Percentiles rank a stretch among this genome's conserved stretches.
These are phyloP conservation scores for Aspergillus sp. DNA, from an alignment of 2,329 filamentous ascomycete genomes.

Conservation along the genomic window DNA sequence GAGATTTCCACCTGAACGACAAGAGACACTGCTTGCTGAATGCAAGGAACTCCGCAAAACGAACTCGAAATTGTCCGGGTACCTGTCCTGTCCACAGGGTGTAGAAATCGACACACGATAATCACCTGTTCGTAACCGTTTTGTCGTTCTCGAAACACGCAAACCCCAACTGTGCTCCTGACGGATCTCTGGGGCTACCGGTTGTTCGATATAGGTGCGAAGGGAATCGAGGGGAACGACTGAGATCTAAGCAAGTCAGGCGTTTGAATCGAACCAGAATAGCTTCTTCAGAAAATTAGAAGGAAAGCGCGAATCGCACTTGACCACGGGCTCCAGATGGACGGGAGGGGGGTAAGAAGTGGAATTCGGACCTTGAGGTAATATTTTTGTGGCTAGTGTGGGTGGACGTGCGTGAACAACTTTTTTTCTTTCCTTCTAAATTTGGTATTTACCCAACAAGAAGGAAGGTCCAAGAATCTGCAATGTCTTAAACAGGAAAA, in stretches of 20 bases:
- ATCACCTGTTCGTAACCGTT: background rate
- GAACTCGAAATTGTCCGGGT: background rate
- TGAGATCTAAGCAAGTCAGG: too few relatives aligned
- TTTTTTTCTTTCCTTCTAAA: background rate
- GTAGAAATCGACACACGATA: background rate
- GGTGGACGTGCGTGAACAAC: background rate
- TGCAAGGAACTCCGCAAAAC: background rate
- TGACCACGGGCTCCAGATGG: background rate
- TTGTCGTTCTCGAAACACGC: background rate
- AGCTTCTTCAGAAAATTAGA: background rate
- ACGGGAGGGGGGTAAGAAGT: background rate
- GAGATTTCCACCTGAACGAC: background rate
- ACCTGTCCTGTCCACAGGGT: background rate
- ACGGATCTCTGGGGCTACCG: too few relatives aligned
- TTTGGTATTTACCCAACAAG: constrained; percentile 1
- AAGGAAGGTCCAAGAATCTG: background rate
- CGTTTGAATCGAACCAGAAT: too few relatives aligned
- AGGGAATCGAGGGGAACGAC: too few relatives aligned
- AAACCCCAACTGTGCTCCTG: background rate
- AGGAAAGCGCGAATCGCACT: background rate
- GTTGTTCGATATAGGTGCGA: too few relatives aligned
- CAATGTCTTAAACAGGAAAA: background rate
- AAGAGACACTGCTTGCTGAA: constrained; percentile 3
- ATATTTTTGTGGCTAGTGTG: background rate
- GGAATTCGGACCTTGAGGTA: constrained; percentile 1